phyloP scores from a whole-genome alignment of 495 filamentous ascomycete species.

The Penicillium psychrofluorescens region DNA sequence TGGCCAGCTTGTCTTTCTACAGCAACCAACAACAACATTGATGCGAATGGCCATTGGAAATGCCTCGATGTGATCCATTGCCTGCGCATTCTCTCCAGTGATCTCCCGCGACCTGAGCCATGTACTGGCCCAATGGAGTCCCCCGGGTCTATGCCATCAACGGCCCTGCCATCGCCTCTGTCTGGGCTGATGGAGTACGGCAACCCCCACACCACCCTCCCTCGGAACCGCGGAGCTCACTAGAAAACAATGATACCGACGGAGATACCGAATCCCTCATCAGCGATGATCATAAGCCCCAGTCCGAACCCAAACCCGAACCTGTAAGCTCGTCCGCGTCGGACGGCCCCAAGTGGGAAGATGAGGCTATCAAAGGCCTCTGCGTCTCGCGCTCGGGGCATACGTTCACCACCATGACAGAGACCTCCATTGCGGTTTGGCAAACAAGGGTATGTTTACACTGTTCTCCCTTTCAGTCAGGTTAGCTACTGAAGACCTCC shows the following conservation, averaged over 20 bases:
- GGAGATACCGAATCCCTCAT: constrained; percentile 4
- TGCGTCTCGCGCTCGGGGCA: constrained; percentile 74
- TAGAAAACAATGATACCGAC: constrained; percentile 2
- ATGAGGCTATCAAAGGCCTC: constrained; percentile 63
- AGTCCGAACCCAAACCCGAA: constrained; percentile 3
- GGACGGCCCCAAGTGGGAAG: constrained; percentile 31
- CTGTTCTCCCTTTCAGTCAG: constrained; percentile 1
- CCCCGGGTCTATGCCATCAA: constrained; percentile 81
- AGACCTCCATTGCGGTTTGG: constrained; percentile 80
- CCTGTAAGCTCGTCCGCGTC: not conserved
- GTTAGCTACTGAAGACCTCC: constrained; percentile 21
- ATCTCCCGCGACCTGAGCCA: constrained; percentile 39
- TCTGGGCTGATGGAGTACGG: constrained; percentile 31
- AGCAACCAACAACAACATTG: too few relatives aligned
- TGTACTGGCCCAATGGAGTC: constrained; percentile 97
- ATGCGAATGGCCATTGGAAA: constrained; percentile 11
- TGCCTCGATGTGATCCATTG: constrained; percentile 35
- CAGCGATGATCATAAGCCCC: constrained; percentile 7
- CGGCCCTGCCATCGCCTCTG: constrained; percentile 36
- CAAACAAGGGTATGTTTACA: constrained; percentile 71
- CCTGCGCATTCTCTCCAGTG: constrained; percentile 14
- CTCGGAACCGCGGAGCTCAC: not conserved
- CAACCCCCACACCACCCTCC: not conserved
- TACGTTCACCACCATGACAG: constrained; percentile 83
- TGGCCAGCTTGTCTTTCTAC: constrained; percentile 7